phyloP scores from a whole-genome alignment of 805 yeast species.

The Saccharomyces kudriavzevii region DNA sequence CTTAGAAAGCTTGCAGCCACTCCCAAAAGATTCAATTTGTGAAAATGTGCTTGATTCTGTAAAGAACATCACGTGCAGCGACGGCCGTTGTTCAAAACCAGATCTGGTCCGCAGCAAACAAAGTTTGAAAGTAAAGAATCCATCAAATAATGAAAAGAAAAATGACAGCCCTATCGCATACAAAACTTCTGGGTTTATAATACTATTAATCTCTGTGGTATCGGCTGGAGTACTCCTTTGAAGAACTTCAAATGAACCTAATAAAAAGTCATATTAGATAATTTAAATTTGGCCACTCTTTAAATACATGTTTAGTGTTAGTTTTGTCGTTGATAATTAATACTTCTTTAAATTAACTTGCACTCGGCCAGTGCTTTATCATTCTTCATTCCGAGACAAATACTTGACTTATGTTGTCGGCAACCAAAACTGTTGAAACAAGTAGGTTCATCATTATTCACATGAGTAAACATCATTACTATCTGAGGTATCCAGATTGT shows the following conservation, averaged over 20 bases:
- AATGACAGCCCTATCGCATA: slow-evolving; percentile 4
- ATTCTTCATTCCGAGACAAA: too few species aligned
- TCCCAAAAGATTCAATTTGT: slow-evolving; percentile 14
- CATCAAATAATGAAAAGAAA: background rate
- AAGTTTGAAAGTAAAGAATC: background rate
- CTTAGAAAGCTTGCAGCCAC: slow-evolving; percentile 3
- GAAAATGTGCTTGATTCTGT: slow-evolving; percentile 6
- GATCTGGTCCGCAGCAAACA: background rate
- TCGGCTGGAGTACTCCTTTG: slow-evolving; percentile 8
- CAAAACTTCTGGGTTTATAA: slow-evolving; percentile 7
- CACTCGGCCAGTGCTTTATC: too few species aligned
- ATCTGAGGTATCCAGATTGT: too few species aligned
- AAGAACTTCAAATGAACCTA: slow-evolving; percentile 7
- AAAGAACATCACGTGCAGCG: background rate
- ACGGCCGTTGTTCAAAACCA: background rate
- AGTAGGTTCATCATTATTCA: too few species aligned
- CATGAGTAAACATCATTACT: too few species aligned
- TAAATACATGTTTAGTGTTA: too few species aligned
- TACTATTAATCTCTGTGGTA: slow-evolving; percentile 22
- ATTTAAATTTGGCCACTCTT: background rate
- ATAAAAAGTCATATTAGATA: background rate
- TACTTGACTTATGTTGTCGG: too few species aligned
- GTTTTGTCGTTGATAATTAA: too few species aligned
- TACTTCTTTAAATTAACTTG: too few species aligned
- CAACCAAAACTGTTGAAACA: too few species aligned